Evolutionary conservation across 345 rosid species (phyloP), one percentile per base, ranked within the genome.

Genomic region (Moringa oleifera): DNA sequence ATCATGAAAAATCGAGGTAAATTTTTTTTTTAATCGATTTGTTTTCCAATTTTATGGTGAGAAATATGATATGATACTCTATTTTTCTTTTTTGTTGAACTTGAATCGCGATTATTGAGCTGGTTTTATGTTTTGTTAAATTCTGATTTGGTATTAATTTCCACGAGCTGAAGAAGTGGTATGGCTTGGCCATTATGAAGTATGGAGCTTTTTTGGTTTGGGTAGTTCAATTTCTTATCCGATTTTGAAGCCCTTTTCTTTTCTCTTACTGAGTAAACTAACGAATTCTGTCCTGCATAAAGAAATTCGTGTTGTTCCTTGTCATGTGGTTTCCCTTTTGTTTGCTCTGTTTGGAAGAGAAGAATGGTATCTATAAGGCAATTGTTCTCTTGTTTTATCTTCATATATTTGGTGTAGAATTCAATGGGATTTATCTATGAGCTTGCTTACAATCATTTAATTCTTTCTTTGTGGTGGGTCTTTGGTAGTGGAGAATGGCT

Each of bases 1-100:
- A 88, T 94, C 80, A 94, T 88, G 97, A 88, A 79, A 70, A 67
- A 83, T 36, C 81, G 89, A 83, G 97, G 96, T 93, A 16, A 46
- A 6, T 8, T 37, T 54, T 41, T 41, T 8, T 37, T 54, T 41
- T 41, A 41, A 41, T 15, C 12, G 47, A 41, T 41, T 8, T 2
- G 1, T 55, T 33, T 64, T 33, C 25, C 16, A 28, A 5, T 25
- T 46, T 19, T 68, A 46, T n/a, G 20, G 20, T 37, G 13, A 54
- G 5, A 2, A 41, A 7, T 4, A 46, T 22, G 55, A 23, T 46
- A 2, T 28, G 0, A 1, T 9, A 21, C 57, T 12, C 55, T 33
- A 31, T 33, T 65, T 41, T 41, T 41, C 47, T 4, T 11, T 41
- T 2, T 8, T 28, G 8, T 28, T 28, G 33, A 28, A 28, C 5